phyloP scores from a whole-genome alignment of 305 asterid species.

The Rubia peregrina region DNA sequence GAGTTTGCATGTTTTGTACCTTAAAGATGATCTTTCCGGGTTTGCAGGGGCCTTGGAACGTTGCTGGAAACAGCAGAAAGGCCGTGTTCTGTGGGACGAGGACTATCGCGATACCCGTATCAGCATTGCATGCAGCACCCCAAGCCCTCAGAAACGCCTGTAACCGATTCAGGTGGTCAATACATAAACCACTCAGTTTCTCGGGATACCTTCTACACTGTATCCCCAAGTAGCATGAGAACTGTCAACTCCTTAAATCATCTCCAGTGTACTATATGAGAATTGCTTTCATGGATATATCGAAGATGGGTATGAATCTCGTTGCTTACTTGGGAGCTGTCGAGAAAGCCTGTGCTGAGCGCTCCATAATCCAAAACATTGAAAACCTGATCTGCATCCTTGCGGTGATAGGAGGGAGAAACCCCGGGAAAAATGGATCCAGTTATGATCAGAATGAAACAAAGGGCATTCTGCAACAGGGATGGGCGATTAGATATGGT shows the following conservation, averaged over 20 bases:
- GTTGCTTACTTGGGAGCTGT: slow-evolving; percentile 43
- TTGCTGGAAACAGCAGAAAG: slow-evolving; percentile 43
- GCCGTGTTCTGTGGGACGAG: slow-evolving; percentile 34
- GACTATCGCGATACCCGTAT: slow-evolving; percentile 27
- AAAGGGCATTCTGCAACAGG: slow-evolving; percentile 27
- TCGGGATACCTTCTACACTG: too few species aligned
- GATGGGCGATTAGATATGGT: neutral
- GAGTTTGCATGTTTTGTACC: slow-evolving; percentile 21
- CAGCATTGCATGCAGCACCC: slow-evolving; percentile 45
- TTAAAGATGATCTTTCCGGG: slow-evolving; percentile 31
- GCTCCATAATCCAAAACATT: slow-evolving; percentile 57
- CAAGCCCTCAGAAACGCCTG: slow-evolving; percentile 68
- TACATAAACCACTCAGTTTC: too few species aligned
- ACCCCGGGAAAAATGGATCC: slow-evolving; percentile 23
- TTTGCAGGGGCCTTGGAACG: slow-evolving; percentile 59
- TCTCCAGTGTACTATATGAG: too few species aligned
- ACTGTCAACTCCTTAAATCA: too few species aligned
- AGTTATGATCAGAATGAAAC: slow-evolving; percentile 20
- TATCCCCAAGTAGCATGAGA: too few species aligned
- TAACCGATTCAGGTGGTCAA: neutral
- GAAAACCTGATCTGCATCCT: slow-evolving; percentile 19
- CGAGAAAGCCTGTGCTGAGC: slow-evolving; percentile 29
- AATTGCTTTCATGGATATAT: neutral
- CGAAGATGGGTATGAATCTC: neutral
- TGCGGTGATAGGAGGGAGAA: slow-evolving; percentile 9